Evolutionary conservation across 441 rosid genomes (phyloP), one percentile per base, ranked within the genome.

Genomic region (Euphorbia celastroides): DNA sequence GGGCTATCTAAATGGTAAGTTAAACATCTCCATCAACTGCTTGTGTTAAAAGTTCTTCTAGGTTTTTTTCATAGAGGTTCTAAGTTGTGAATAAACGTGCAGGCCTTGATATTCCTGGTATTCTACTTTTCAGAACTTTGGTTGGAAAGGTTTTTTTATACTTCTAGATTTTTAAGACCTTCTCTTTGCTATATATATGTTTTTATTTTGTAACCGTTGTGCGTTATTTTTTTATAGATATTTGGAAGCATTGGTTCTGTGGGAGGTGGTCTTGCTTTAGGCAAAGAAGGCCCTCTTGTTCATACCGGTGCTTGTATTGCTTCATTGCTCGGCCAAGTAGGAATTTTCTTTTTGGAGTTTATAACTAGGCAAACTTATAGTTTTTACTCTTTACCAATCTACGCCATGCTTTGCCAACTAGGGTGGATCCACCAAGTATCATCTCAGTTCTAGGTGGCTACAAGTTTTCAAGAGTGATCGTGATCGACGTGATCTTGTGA

Each of bases 201-300:
- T 17, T 20, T 2, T 10, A 23, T 60, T 26, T 14, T n/a, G 27
- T 50, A 32, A 20, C 69, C 62, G 75, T 67, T 57, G 54, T 13
- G 59, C 62, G 46, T 67, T 69, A 20, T 70, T 73, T 68, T 54
- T 61, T 68, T 65, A 57, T 82, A 94, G 99, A 94, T 94, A 83
- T 86, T 87, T 79, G 97, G 98, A 77, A 94, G 98, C 83, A 86
- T 94, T 79, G 99, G 97, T 59, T 94, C 97, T 62, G 99, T 94
- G 62, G 99, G 93, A 65, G 99, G 99, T 79, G 99, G 99, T 61
- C 85, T 94, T 70, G 99, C 97, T 58, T 82, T 92, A 71, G 99
- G 99, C 66, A 94, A 92, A 83, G 99, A 89, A 77, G 98, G 97
- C n/a, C 99, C 99, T 65, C 96, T 94, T 64, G 98, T 92, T 75